Percentiles rank a stretch among this genome's conserved stretches.
Conservation (phyloP, 176 grass and related monocot genomes). For the Cenchrus americanus region DNA sequence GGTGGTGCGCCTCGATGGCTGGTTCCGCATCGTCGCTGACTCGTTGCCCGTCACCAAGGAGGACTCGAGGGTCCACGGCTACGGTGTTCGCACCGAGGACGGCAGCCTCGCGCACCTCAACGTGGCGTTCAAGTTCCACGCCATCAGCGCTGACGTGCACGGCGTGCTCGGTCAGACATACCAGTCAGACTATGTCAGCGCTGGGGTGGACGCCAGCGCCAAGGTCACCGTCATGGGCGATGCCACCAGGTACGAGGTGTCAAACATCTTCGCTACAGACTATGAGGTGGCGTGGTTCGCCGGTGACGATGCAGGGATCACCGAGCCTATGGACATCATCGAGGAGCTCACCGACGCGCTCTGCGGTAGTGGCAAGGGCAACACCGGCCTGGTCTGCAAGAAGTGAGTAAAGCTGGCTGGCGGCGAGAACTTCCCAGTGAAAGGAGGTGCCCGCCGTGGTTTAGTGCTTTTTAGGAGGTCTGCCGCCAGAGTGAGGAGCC, state of each 20-base stretch:
- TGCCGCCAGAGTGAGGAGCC: too few relatives aligned
- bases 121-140: slow-evolving; percentile 60
- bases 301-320: not conserved
- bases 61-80: slow-evolving; percentile 55
- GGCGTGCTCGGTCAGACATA: slow-evolving; percentile 67
- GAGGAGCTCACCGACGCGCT: slow-evolving; percentile 35
- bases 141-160: slow-evolving; percentile 55
- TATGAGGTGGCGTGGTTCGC: slow-evolving; percentile 50
- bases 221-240: slow-evolving; percentile 57
- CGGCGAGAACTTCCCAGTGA: not conserved
- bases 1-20: slow-evolving; percentile 53
- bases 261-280: slow-evolving; percentile 47
- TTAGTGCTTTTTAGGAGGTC: not conserved
- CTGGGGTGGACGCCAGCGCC: slow-evolving; percentile 43
- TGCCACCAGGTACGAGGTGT: slow-evolving; percentile 40
- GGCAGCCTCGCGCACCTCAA: slow-evolving; percentile 66
- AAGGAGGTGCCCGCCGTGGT: not conserved
- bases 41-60: slow-evolving; percentile 56
- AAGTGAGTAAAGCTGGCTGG: slow-evolving; percentile 26
- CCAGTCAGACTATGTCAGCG: slow-evolving; percentile 41
- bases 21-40: slow-evolving; percentile 53
- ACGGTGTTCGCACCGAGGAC: slow-evolving; percentile 32
- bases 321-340: not conserved
- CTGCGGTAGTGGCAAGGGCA: slow-evolving; percentile 46
- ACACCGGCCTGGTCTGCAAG: slow-evolving; percentile 58